Percentiles rank a stretch among this genome's conserved stretches.
Conservation (phyloP, 2,329 filamentous ascomycete species). For the Alternaria metachromatica region DNA sequence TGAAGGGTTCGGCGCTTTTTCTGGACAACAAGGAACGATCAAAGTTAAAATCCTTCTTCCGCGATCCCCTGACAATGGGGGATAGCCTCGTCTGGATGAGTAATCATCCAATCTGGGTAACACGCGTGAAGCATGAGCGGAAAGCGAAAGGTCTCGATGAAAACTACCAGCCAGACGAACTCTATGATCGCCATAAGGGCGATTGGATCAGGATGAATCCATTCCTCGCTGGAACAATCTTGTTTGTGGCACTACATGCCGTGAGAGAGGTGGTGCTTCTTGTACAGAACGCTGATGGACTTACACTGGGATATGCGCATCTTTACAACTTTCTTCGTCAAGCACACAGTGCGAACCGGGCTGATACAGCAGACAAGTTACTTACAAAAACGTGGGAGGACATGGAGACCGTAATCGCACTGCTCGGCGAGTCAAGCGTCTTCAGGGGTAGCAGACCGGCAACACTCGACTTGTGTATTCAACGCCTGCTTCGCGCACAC, state of each 20-base stretch:
- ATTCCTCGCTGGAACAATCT: not conserved
- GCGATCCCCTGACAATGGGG: no score
- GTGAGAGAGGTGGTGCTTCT: not conserved
- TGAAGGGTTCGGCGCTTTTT: no score
- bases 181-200: no score
- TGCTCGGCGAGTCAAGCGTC: not conserved
- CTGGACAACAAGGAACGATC: no score
- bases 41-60: no score
- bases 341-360: not conserved
- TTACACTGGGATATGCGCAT: not conserved
- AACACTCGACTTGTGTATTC: not conserved
- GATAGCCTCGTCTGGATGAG: no score
- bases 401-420: not conserved
- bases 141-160: no score
- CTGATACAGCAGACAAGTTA: fast-evolving
- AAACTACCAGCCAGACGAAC: no score
- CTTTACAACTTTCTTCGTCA: not conserved
- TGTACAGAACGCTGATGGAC: not conserved
- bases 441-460: not conserved
- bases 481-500: not conserved
- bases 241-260: not conserved
- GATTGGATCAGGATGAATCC: not conserved
- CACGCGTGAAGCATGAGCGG: no score
- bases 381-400: not conserved
- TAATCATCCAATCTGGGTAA: no score